Conservation (phyloP, 371 early-diverging fungal genomes). For the Synchytrium microbalum region DNA sequence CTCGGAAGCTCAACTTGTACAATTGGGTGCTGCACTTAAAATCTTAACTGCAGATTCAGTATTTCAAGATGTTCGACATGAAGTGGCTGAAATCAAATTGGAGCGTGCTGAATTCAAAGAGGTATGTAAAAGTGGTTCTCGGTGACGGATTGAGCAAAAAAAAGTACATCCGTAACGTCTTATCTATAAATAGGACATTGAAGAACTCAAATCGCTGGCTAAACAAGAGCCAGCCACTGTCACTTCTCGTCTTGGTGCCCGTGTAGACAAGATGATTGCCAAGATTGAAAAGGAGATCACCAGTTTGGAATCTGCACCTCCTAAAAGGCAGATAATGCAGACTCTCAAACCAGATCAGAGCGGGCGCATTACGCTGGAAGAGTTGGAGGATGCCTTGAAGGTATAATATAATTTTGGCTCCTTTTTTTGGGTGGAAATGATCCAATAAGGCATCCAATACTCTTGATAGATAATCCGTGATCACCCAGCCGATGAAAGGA, state of each 20-base stretch:
- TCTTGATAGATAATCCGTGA: slow-evolving; percentile 56
- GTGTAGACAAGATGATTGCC: slow-evolving; percentile 41
- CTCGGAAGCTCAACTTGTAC: slow-evolving; percentile 28
- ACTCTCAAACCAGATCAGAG: slow-evolving; percentile 32
- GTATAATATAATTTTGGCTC: too few species aligned
- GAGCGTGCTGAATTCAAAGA: slow-evolving; percentile 40
- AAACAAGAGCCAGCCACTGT: slow-evolving; percentile 26
- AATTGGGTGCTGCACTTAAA: slow-evolving; percentile 36
- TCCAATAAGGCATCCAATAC: too few species aligned
- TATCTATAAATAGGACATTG: slow-evolving; percentile 26
- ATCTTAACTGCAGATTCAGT: slow-evolving; percentile 35
- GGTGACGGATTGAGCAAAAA: not conserved
- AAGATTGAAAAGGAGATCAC: slow-evolving; percentile 59
- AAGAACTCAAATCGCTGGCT: slow-evolving; percentile 35
- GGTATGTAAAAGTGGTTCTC: slow-evolving; percentile 11
- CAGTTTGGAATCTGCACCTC: slow-evolving; percentile 34
- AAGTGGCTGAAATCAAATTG: slow-evolving; percentile 30
- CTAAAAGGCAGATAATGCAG: slow-evolving; percentile 29
- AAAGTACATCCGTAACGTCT: not conserved
- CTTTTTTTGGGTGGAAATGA: too few species aligned
- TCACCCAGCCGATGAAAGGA: slow-evolving; percentile 52
- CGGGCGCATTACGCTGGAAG: slow-evolving; percentile 52
- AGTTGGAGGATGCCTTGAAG: slow-evolving; percentile 54
- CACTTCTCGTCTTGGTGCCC: slow-evolving; percentile 20
- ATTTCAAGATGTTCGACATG: slow-evolving; percentile 31